Evolutionary conservation across 257 asterid genomes (phyloP), one percentile per base, ranked within the genome.

Genomic region (Ilex aquifolium): DNA sequence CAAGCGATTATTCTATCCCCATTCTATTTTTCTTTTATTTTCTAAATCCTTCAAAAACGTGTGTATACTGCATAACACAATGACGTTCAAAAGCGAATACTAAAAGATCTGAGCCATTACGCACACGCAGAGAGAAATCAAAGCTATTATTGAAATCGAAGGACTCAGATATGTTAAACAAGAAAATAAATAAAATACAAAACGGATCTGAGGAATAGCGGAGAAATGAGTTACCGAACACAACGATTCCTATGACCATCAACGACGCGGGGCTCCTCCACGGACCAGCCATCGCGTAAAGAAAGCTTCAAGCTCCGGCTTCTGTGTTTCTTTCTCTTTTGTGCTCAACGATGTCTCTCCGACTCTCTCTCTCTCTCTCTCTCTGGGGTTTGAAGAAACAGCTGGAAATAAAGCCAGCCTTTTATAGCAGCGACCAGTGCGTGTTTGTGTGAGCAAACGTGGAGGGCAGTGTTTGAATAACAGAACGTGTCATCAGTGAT

Each of bases 281-380:
- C 76, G 85, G 80, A 73, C 71, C 74, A 59, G 88, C 91, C 95
- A 88, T 85, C 46, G 69, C 75, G 4, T 36, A 36, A 36, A 36
- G n/a, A 14, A 52, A 31, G 56, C 9, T 51, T 32, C 32, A 17
- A 2, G 6, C 46, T 36, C 44, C 50, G 11, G 27, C 14, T 27
- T 29, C 60, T 60, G 66, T 10, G 27, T 61, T 21, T 63, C 61
- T n/a, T n/a, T 60, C 48, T 61, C 13, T 13, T 31, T 55, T 16
- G 48, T 6, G 48, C 12, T 42, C 48, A 11, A 11, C 12, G 48
- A 42, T 64, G 44, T 56, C 61, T 64, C 70, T 65, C 67, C 68
- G 67, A 57, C 42, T 36, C 42, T 36, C 42, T 36, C 42, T 36
- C 42, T 4, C 42, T 36, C 6, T 36, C 40, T 36, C 40, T 36